Conservation (phyloP, 306 rosid species). For the Prunus fruticosa region DNA sequence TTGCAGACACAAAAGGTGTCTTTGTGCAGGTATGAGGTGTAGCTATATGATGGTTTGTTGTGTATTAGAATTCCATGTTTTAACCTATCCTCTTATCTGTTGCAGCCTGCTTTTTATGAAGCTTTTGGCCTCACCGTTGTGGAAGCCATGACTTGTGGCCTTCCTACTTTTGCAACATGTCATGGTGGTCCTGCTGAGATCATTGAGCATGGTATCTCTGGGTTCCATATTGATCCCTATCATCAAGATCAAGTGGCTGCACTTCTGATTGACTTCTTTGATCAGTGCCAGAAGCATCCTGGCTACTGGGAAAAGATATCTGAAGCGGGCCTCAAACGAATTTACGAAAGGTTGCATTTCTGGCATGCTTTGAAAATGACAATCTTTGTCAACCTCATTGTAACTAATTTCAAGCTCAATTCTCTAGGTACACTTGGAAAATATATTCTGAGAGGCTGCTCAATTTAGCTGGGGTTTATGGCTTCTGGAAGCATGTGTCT, state of each 20-base stretch:
- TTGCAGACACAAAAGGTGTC: slow-evolving; percentile 18
- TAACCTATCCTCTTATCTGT: background rate
- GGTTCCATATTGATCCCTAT: slow-evolving; percentile 14
- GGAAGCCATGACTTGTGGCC: slow-evolving; percentile 23
- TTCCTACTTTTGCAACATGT: slow-evolving; percentile 17
- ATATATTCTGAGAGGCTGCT: slow-evolving; percentile 22
- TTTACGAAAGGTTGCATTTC: slow-evolving; percentile 13
- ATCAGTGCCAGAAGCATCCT: slow-evolving; percentile 4
- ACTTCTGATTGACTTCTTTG: slow-evolving; percentile 15
- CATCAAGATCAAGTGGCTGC: slow-evolving; percentile 16
- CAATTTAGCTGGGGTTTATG: slow-evolving; percentile 20
- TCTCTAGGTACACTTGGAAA: slow-evolving; percentile 21
- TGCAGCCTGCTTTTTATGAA: slow-evolving; percentile 18
- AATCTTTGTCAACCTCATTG: background rate
- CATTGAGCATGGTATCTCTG: slow-evolving; percentile 10
- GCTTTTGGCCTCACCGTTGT: slow-evolving; percentile 19
- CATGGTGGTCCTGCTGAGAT: slow-evolving; percentile 22
- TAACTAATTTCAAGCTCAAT: background rate
- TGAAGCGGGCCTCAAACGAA: background rate
- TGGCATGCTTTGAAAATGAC: background rate
- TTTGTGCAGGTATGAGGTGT: slow-evolving; percentile 18
- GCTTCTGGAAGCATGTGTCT: slow-evolving; percentile 24
- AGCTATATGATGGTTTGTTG: background rate
- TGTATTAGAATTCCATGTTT: background rate
- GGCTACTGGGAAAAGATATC: slow-evolving; percentile 12